A percentile compares a stretch with the other conserved stretches of the same genome.
Conservation (phyloP, 2,329 filamentous ascomycete genomes). For the Emmonsia crescens region DNA sequence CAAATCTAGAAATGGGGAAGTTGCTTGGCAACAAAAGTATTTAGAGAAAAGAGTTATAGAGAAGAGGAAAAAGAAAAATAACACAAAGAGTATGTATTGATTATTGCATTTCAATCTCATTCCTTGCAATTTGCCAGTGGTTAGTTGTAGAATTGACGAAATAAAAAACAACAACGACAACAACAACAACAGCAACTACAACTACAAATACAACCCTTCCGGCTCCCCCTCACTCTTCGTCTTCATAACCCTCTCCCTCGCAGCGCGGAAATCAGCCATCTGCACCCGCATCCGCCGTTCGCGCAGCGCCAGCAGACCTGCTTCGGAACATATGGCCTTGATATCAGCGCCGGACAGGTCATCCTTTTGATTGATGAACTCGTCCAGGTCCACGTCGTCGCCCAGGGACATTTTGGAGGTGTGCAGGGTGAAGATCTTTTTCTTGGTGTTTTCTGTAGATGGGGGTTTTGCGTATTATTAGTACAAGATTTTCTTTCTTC, state of each 20-base stretch:
- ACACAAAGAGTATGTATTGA: too few species aligned
- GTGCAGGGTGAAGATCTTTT: slow-evolving; percentile 98
- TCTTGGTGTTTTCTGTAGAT: slow-evolving; percentile 63
- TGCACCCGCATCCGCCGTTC: slow-evolving; percentile 96
- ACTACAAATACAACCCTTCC: slow-evolving; percentile 93
- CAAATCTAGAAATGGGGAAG: too few species aligned
- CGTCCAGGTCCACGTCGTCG: slow-evolving; percentile 94
- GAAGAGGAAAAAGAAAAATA: too few species aligned
- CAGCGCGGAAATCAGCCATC: slow-evolving; percentile 94
- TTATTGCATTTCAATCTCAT: too few species aligned
- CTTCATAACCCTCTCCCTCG: slow-evolving; percentile 87
- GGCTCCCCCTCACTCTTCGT: slow-evolving; percentile 98
- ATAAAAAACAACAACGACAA: too few species aligned
- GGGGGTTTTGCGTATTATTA: background rate
- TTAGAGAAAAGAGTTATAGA: too few species aligned
- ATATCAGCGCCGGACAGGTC: slow-evolving; percentile 95
- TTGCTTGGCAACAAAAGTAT: too few species aligned
- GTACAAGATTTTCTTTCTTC: too few species aligned
- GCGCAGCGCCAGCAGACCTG: slow-evolving; percentile 82
- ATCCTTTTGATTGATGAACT: slow-evolving; percentile 98
- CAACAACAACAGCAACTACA: background rate
- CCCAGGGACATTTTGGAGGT: slow-evolving; percentile 97
- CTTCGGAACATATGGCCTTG: slow-evolving; percentile 97
- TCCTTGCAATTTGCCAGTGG: too few species aligned
- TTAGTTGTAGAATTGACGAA: too few species aligned